A percentile compares a stretch with the other conserved stretches of the same genome.
Conservation (phyloP, 371 early-diverging fungal species). For the Circinella umbellata region DNA sequence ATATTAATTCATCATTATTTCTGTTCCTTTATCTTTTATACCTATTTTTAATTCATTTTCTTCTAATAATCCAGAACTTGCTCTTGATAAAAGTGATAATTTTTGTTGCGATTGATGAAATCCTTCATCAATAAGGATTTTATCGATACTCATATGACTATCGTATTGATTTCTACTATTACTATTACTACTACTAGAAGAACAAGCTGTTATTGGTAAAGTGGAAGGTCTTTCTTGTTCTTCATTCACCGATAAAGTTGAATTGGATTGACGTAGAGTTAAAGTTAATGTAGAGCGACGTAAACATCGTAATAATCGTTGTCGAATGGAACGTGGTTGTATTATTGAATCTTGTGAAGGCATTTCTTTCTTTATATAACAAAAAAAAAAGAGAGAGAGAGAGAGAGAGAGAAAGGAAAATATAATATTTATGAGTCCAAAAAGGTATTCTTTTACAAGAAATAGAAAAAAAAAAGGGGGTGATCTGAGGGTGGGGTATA, state of each 20-base stretch:
- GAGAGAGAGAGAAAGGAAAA: background rate
- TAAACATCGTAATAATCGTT: constrained; percentile 8
- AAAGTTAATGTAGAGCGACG: constrained; percentile 8
- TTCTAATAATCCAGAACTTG: background rate
- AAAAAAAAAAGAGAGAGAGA: too few relatives aligned
- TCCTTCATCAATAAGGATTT: constrained; percentile 26
- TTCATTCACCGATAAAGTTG: background rate
- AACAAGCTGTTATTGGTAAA: background rate
- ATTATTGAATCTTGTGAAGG: background rate
- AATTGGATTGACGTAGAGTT: background rate
- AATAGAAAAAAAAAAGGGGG: too few relatives aligned
- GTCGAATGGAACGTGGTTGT: constrained; percentile 4
- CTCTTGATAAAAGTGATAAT: background rate
- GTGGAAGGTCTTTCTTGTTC: background rate
- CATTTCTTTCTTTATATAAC: background rate
- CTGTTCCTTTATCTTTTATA: constrained; percentile 5
- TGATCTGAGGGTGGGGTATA: too few relatives aligned
- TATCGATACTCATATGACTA: constrained; percentile 2
- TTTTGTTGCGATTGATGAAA: constrained; percentile 28
- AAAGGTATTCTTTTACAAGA: too few relatives aligned
- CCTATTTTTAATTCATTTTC: constrained; percentile 16
- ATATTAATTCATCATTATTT: background rate
- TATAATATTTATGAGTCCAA: too few relatives aligned
- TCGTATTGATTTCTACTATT: background rate
- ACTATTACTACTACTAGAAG: background rate